phyloP scores from a whole-genome alignment of 2,329 filamentous ascomycete genomes.

The Ploettnerulaceae sp. region DNA sequence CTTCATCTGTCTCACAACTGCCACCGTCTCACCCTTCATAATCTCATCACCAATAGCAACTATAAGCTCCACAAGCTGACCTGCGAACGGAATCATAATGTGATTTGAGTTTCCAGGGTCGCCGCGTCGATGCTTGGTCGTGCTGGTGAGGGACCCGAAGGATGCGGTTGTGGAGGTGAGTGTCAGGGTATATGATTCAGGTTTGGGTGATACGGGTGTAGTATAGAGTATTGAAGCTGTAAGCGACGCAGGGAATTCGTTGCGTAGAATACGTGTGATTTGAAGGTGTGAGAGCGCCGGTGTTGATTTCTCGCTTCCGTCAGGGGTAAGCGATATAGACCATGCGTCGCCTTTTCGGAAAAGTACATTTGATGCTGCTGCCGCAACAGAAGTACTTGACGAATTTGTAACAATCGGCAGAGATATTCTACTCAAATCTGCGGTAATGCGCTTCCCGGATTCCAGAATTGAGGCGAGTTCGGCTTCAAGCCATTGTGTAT shows the following conservation, averaged over 20 bases:
- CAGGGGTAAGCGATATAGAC: conserved; percentile 44
- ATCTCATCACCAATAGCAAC: conserved; percentile 49
- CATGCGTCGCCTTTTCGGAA: conserved; percentile 57
- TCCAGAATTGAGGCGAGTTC: conserved; percentile 37
- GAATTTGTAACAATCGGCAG: conserved; percentile 22
- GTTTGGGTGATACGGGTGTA: conserved; percentile 43
- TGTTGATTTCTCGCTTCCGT: conserved; percentile 19
- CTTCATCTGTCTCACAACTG: conserved; percentile 62
- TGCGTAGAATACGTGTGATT: conserved; percentile 49
- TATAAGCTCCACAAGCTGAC: conserved; percentile 54
- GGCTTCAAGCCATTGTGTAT: conserved; percentile 54
- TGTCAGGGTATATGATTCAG: conserved; percentile 40
- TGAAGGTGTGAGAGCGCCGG: conserved; percentile 45
- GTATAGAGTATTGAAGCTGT: conserved; percentile 45
- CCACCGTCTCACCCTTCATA: conserved; percentile 47
- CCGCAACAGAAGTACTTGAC: conserved; percentile 16
- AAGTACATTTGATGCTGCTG: conserved; percentile 38
- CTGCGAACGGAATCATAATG: conserved; percentile 51
- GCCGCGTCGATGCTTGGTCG: conserved; percentile 44
- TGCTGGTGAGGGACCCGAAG: conserved; percentile 47
- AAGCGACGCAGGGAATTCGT: conserved; percentile 54
- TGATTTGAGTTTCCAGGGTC: conserved; percentile 46
- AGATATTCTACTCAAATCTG: conserved; percentile 34
- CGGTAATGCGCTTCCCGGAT: conserved; percentile 33
- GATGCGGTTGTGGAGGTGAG: conserved; percentile 39